A percentile compares a stretch with the other conserved stretches of the same genome.
Conservation (phyloP, 1,284 basidiomycete genomes). For the Trametes pubescens region DNA sequence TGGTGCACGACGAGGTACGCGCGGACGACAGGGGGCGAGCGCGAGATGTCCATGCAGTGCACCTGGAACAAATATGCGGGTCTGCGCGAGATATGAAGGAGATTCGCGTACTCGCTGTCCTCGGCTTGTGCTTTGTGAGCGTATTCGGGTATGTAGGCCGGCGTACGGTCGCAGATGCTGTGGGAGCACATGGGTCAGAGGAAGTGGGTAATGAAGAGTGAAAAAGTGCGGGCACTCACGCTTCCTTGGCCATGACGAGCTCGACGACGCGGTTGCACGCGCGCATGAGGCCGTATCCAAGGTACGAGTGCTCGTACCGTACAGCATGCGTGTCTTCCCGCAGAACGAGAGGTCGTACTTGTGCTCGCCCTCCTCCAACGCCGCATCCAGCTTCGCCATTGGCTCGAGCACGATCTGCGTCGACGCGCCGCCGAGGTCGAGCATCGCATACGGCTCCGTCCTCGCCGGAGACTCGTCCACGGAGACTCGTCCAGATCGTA, state of each 20-base stretch:
- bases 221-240: constrained; percentile 70
- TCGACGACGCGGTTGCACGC: constrained; percentile 90
- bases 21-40: too few relatives aligned
- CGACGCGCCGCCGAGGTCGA: constrained; percentile 96
- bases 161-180: constrained; percentile 90
- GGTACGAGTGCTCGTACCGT: constrained; percentile 97
- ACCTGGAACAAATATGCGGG: too few relatives aligned
- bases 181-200: constrained; percentile 12
- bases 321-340: constrained; percentile 76
- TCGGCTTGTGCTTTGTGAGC: too few relatives aligned
- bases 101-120: too few relatives aligned
- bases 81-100: too few relatives aligned
- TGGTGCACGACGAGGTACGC: too few relatives aligned
- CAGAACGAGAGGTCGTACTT: constrained; percentile 89
- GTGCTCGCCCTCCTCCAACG: constrained; percentile 89
- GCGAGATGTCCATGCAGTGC: too few relatives aligned
- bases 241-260: constrained; percentile 95
- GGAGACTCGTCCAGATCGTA: constrained; percentile 71
- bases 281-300: constrained; percentile 96
- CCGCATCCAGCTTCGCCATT: constrained; percentile 50
- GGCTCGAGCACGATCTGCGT: constrained; percentile 99
- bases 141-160: too few relatives aligned
- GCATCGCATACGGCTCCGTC: constrained; percentile 84
- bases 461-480: constrained; percentile 51
- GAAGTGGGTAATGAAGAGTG: constrained; percentile 6